Conservation (phyloP, 768 basidiomycete species). For the Hygrocybe punicea region DNA sequence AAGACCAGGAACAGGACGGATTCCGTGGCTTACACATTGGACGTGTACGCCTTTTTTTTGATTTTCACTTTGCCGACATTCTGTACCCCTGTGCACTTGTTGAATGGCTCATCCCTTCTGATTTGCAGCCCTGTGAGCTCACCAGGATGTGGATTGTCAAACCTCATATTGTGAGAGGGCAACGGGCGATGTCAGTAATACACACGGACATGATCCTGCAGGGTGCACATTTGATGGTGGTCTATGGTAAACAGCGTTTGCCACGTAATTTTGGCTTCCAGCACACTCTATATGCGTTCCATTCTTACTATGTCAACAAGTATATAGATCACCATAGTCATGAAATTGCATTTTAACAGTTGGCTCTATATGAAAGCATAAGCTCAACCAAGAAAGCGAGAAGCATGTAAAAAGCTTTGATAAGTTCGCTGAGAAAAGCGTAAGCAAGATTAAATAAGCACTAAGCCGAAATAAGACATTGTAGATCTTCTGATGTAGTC, state of each 20-base stretch:
- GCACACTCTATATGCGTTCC: conserved; percentile 15
- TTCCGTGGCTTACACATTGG: too few relatives aligned
- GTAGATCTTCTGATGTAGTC: too few relatives aligned
- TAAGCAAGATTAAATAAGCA: background rate
- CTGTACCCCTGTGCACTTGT: conserved; percentile 31
- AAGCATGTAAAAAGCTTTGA: background rate
- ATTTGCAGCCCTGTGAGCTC: conserved; percentile 21
- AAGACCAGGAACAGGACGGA: too few relatives aligned
- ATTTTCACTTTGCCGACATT: too few relatives aligned
- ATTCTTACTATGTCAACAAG: conserved; percentile 19
- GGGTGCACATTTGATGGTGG: conserved; percentile 2
- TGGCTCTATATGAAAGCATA: background rate
- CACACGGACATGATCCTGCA: conserved; percentile 27
- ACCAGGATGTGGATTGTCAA: conserved; percentile 29
- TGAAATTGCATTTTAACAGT: conserved; percentile 3
- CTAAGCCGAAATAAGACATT: background rate
- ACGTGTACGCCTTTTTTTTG: too few relatives aligned
- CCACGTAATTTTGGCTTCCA: background rate
- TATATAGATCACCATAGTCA: conserved; percentile 19
- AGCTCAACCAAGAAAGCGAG: background rate
- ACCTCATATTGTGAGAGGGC: conserved; percentile 6
- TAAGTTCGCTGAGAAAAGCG: background rate
- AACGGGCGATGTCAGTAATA: background rate
- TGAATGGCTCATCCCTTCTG: conserved; percentile 26
- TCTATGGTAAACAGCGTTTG: conserved; percentile 7